Percentiles rank a stretch among this genome's conserved stretches.
Conservation (phyloP, 345 rosid species). For the Ceriops tagal region DNA sequence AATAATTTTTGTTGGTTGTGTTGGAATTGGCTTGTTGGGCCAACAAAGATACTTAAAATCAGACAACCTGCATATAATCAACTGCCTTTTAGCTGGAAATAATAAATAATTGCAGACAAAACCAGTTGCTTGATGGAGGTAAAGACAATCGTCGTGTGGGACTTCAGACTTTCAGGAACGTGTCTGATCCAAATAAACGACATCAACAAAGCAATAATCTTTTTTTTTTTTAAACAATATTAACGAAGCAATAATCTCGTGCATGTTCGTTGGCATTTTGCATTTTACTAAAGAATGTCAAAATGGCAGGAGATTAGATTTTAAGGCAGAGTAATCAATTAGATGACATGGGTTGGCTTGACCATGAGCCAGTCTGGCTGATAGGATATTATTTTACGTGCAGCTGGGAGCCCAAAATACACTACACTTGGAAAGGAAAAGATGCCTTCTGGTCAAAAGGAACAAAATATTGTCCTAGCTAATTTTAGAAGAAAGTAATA, state of each 20-base stretch:
- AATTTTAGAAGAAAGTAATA: constrained; percentile 18
- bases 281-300: not conserved
- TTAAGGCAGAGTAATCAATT: constrained; percentile 10
- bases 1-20: not conserved
- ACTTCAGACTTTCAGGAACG: constrained; percentile 8
- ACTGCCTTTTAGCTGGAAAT: not conserved
- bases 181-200: constrained; percentile 22
- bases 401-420: not conserved
- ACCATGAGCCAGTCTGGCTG: not conserved
- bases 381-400: not conserved
- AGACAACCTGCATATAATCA: not conserved
- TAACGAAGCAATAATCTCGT: constrained; percentile 1
- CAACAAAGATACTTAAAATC: constrained; percentile 1
- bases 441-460: constrained; percentile 20
- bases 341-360: constrained; percentile 17
- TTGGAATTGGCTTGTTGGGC: constrained; percentile 10
- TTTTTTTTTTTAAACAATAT: constrained; percentile 1
- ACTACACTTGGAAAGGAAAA: not conserved
- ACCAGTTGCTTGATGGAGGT: constrained; percentile 6
- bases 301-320: not conserved
- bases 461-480: constrained; percentile 3
- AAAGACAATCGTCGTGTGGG: not conserved
- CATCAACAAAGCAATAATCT: constrained; percentile 7
- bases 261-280: constrained; percentile 10
- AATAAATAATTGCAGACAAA: constrained; percentile 5